Percentiles rank a stretch among this genome's conserved stretches.
phyloP scores from a whole-genome alignment of 495 filamentous ascomycete species.

The Tuber indicum region DNA sequence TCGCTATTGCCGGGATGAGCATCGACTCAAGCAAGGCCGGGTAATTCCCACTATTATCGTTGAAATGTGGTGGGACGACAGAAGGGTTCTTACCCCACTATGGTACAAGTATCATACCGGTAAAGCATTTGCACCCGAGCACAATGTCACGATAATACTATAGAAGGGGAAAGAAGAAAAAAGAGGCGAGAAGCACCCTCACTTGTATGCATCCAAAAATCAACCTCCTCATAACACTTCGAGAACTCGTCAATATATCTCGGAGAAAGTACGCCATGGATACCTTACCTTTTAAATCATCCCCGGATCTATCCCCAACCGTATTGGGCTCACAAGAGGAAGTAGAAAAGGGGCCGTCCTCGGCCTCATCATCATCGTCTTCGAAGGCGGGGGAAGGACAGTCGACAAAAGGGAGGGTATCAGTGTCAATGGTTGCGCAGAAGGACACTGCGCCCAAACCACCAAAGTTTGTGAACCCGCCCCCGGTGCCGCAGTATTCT shows the following conservation, averaged over 20 bases:
- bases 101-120: too few species aligned
- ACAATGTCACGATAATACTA: not conserved
- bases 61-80: too few species aligned
- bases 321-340: not conserved
- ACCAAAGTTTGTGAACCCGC: constrained; percentile 30
- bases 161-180: not conserved
- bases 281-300: not conserved
- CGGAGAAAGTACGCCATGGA: not conserved
- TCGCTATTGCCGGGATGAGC: not conserved
- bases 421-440: not conserved
- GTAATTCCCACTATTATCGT: constrained; percentile 9
- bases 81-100: not conserved
- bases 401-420: not conserved
- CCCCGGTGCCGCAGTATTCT: constrained; percentile 52
- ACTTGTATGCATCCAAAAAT: constrained; percentile 1
- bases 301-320: not conserved
- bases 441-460: constrained; percentile 14
- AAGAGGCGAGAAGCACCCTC: not conserved
- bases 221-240: not conserved
- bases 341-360: not conserved
- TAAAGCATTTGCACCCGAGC: not conserved
- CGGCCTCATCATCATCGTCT: not conserved
- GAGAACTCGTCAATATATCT: not conserved
- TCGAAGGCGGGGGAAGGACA: not conserved
- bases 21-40: constrained; percentile 12